Evolutionary conservation across 176 grass and related monocot species (phyloP).

Genomic region (Hsuehochloa calcarea): DNA sequence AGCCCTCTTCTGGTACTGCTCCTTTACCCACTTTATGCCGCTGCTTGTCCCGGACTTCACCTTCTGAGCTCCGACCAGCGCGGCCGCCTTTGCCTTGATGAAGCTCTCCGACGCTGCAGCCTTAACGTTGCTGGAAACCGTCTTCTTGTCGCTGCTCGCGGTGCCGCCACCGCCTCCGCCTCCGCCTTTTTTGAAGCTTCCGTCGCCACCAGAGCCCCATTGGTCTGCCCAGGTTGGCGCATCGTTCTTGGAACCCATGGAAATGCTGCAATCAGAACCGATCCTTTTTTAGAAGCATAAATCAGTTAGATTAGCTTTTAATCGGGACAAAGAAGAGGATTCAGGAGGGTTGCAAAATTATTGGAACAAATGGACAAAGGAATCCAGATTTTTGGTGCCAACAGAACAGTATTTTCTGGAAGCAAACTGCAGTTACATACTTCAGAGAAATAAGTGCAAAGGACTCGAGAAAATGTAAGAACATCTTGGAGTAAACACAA

Average conservation of each 20-base stretch:
- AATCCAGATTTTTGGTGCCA: background rate
- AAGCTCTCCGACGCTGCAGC: constrained; percentile 47
- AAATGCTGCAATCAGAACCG: background rate
- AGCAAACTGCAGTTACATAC: background rate
- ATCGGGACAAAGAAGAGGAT: background rate
- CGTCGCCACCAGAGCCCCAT: constrained; percentile 36
- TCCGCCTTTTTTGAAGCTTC: background rate
- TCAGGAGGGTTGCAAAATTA: background rate
- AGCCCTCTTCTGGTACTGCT: constrained; percentile 56
- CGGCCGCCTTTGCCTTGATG: constrained; percentile 58
- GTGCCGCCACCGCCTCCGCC: background rate
- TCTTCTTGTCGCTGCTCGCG: constrained; percentile 24
- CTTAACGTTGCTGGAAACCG: constrained; percentile 42
- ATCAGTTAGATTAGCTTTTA: background rate
- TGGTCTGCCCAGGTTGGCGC: constrained; percentile 57
- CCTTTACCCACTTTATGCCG: constrained; percentile 72
- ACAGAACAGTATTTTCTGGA: background rate
- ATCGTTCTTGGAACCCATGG: constrained; percentile 38
- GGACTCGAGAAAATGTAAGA: background rate
- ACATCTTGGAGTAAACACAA: background rate
- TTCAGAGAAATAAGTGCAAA: background rate
- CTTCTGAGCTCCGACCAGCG: constrained; percentile 52
- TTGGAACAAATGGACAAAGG: background rate
- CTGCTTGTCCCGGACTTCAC: constrained; percentile 51
- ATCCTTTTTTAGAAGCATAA: background rate